A percentile compares a stretch with the other conserved stretches of the same genome.
Evolutionary conservation across 257 asterid genomes (phyloP).

Genomic region (Solanum ossicruentum): DNA sequence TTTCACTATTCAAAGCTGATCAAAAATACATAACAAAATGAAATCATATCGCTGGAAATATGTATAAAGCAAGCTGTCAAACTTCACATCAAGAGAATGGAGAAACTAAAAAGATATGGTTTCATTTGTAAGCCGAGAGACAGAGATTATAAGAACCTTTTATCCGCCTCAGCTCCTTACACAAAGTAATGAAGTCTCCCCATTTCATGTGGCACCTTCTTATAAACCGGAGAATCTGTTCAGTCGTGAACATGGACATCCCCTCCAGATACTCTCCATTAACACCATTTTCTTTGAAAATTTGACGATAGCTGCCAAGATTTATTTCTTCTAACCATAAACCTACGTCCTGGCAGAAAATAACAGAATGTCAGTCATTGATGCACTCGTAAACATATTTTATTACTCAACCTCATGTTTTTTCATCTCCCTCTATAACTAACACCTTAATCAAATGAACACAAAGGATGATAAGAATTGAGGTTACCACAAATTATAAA

Average conservation of each 20-base stretch:
- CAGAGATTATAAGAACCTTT: slow-evolving; percentile 41
- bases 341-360: slow-evolving; percentile 69
- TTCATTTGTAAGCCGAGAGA: background rate
- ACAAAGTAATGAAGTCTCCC: slow-evolving; percentile 97
- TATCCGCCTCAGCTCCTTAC: slow-evolving; percentile 99
- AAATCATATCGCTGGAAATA: background rate
- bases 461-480: background rate
- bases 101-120: background rate
- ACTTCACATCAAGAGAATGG: background rate
- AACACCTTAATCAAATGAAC: background rate
- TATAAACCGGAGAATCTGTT: slow-evolving; percentile 95
- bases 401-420: background rate
- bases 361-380: background rate
- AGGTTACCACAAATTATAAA: background rate
- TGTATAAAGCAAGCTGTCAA: background rate
- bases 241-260: slow-evolving; percentile 96
- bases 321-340: slow-evolving; percentile 96
- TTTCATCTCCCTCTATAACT: background rate
- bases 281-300: slow-evolving; percentile 84
- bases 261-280: slow-evolving; percentile 99
- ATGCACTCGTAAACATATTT: background rate
- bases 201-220: slow-evolving; percentile 99
- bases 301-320: slow-evolving; percentile 84
- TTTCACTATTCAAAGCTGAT: background rate
- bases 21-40: background rate